These are phyloP conservation scores for Perilla frutescens DNA, from an alignment of 257 asterid species.

Conservation along the genomic window DNA sequence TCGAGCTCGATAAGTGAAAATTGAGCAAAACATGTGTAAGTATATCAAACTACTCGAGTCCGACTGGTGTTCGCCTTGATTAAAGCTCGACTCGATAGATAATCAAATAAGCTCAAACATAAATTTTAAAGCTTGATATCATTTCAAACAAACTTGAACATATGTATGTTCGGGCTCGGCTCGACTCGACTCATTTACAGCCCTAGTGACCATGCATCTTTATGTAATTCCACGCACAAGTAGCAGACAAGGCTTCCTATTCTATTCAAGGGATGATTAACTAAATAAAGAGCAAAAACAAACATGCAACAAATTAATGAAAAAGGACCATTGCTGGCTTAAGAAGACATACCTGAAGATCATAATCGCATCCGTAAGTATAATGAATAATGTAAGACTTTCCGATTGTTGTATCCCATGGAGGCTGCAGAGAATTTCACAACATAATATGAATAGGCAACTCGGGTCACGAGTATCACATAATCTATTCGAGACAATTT, in stretches of 20 bases:
- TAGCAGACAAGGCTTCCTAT: not conserved
- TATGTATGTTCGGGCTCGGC: no score
- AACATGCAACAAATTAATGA: not conserved
- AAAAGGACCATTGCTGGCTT: not conserved
- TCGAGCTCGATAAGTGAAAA: no score
- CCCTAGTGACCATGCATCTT: not conserved
- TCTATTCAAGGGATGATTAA: not conserved
- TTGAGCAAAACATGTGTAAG: no score
- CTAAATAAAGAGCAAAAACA: not conserved
- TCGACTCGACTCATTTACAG: no score
- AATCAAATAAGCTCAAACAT: not conserved
- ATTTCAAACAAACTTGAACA: no score
- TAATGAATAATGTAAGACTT: slow-evolving; percentile 84
- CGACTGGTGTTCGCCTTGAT: no score
- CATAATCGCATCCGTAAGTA: slow-evolving; percentile 94
- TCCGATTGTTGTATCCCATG: slow-evolving; percentile 82
- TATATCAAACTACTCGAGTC: no score
- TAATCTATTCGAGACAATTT: not conserved
- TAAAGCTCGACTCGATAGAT: no score
- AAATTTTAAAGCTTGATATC: no score
- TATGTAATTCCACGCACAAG: not conserved
- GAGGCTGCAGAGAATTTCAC: slow-evolving; percentile 68
- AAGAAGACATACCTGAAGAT: slow-evolving; percentile 62
- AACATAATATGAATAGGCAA: slow-evolving; percentile 21
- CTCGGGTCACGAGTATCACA: slow-evolving; percentile 11